phyloP scores from a whole-genome alignment of 176 grass and related monocot species.

The Poa annua region DNA sequence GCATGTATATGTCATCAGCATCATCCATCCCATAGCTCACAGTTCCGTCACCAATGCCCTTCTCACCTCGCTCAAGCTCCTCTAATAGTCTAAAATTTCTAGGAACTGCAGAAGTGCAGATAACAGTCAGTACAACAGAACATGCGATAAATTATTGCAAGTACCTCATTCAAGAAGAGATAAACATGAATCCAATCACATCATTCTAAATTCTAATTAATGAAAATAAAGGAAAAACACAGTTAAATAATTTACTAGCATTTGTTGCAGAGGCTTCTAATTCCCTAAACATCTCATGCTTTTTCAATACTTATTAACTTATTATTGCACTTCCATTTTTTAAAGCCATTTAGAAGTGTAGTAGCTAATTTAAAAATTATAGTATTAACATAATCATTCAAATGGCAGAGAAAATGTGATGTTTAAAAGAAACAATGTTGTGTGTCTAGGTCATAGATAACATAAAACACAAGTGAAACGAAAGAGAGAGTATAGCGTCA shows the following conservation, averaged over 20 bases:
- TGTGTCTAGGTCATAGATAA: no score
- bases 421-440: no score
- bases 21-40: slow-evolving; percentile 96
- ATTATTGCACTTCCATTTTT: neutral
- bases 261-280: neutral
- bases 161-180: slow-evolving; percentile 2
- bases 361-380: no score
- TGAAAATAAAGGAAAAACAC: neutral
- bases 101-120: slow-evolving; percentile 69
- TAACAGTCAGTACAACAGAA: slow-evolving; percentile 27
- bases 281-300: neutral
- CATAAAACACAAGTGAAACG: slow-evolving; percentile 7
- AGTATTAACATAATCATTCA: no score
- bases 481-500: neutral
- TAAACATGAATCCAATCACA: slow-evolving; percentile 5
- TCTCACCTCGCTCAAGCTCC: slow-evolving; percentile 83
- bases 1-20: slow-evolving; percentile 86
- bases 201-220: neutral
- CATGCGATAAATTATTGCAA: slow-evolving; percentile 23
- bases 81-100: slow-evolving; percentile 85
- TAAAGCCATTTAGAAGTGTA: no score
- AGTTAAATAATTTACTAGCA: neutral
- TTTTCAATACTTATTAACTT: neutral
- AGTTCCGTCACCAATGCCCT: slow-evolving; percentile 85
- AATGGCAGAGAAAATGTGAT: no score